A percentile compares a stretch with the other conserved stretches of the same genome.
These are phyloP conservation scores for Penicillium frequentans DNA, from an alignment of 2,329 filamentous ascomycete species.

Conservation along the genomic window DNA sequence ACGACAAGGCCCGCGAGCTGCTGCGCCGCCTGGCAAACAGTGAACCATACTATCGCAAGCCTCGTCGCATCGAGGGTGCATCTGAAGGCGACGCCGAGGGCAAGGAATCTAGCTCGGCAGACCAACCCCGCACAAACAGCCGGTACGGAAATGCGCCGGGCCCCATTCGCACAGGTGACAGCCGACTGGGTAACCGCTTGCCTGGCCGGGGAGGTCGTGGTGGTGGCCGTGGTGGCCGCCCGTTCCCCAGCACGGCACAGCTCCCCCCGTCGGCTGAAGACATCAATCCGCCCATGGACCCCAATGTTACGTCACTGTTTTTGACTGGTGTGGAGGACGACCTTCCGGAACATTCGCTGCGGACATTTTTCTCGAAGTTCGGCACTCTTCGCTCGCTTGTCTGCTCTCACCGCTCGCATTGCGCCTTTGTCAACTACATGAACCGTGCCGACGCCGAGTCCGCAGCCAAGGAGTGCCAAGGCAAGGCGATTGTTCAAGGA, in stretches of 20 bases:
- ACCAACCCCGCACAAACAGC: slow-evolving; percentile 44
- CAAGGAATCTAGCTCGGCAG: slow-evolving; percentile 33
- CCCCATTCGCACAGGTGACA: slow-evolving; percentile 72
- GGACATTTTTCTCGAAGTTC: slow-evolving; percentile 84
- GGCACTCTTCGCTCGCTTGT: slow-evolving; percentile 90
- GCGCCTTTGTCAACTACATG: slow-evolving; percentile 93
- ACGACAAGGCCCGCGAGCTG: slow-evolving; percentile 92
- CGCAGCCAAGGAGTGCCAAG: slow-evolving; percentile 81
- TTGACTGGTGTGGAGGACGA: slow-evolving; percentile 96
- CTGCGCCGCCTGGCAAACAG: slow-evolving; percentile 81
- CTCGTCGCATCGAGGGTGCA: slow-evolving; percentile 67
- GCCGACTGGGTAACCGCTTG: slow-evolving; percentile 39
- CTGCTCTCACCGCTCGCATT: slow-evolving; percentile 96
- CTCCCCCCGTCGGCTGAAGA: slow-evolving; percentile 80
- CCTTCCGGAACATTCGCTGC: slow-evolving; percentile 85
- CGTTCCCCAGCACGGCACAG: slow-evolving; percentile 70
- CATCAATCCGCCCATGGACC: slow-evolving; percentile 79
- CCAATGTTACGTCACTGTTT: slow-evolving; percentile 88
- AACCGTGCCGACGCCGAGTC: slow-evolving; percentile 80
- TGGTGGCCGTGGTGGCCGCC: slow-evolving; percentile 52
- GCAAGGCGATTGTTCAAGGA: slow-evolving; percentile 83
- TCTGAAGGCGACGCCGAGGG: slow-evolving; percentile 44
- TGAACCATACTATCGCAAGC: slow-evolving; percentile 93
- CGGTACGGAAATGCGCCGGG: slow-evolving; percentile 53
- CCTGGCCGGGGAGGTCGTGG: slow-evolving; percentile 49